phyloP scores from a whole-genome alignment of 208 protist species.

The Tritrichomonas musculus region DNA sequence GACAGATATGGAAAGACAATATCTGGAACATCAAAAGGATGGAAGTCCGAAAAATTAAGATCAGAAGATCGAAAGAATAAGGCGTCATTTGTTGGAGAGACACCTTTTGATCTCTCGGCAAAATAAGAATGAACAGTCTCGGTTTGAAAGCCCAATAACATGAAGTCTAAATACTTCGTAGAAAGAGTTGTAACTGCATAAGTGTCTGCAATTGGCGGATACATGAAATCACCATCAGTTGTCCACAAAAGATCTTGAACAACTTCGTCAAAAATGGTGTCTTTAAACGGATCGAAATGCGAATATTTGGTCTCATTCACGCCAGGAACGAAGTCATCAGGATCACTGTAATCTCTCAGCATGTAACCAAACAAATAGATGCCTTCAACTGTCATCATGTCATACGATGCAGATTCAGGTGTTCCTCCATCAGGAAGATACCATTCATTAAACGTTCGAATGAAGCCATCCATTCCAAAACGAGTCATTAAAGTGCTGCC shows the following conservation, averaged over 20 bases:
- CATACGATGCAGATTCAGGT: neutral
- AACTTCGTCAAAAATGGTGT: neutral
- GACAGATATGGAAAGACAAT: neutral
- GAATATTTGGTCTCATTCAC: neutral
- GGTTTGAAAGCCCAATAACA: neutral
- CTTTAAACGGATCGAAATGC: neutral
- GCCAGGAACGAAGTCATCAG: too few relatives aligned
- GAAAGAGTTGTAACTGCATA: neutral
- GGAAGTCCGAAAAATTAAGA: neutral
- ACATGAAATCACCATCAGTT: neutral
- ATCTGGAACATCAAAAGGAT: neutral
- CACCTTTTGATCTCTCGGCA: neutral
- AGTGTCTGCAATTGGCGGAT: neutral
- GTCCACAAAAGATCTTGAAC: neutral
- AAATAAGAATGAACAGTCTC: neutral
- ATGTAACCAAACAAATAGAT: neutral
- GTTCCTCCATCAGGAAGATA: neutral
- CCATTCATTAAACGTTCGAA: neutral
- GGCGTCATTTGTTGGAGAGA: neutral
- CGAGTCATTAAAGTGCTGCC: neutral
- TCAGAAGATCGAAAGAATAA: too few relatives aligned
- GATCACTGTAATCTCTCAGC: neutral
- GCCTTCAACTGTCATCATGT: neutral
- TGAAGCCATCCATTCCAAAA: neutral
- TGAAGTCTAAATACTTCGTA: neutral